Base-by-base conservation (phyloP, 371 early-diverging fungal species). In the Mortierella sp. region DNA sequence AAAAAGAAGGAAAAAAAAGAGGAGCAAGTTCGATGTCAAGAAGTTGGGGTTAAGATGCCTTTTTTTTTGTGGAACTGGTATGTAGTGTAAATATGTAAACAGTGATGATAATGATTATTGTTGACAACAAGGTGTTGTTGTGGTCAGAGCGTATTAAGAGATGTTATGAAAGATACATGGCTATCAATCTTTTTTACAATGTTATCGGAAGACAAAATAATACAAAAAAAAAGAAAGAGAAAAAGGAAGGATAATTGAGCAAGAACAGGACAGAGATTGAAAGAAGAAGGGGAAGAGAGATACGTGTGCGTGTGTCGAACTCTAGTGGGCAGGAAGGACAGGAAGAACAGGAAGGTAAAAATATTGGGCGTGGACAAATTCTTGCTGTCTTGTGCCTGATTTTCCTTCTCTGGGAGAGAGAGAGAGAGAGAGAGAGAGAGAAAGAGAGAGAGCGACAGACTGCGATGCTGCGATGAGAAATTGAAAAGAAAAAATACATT, bases 61-160 rank as follows among this genome's bases (percentile, higher is more conserved):
- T 52, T 19, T 52, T 52, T 52, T 52, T 9, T 52, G 52, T 22
- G 16, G 19, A 47, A 47, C 15, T 16, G 19, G 48, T 47, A 24
- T 24, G 57, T 28, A 4, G 32, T 28, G 32, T 8, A 21, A 8
- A 7, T 52, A 15, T 19, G 19, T 6, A 22, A 52, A 6, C 6
- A 22, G 9, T 15, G 52, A 21, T 21, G 52, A 15, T 52, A 1
- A 15, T 52, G 1, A 52, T 28, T 52, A 19, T 22, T 52, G 52
- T 52, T 52, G 52, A 15, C 7, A 19, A 15, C 7, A 70, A 84
- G n/a, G 40, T 70, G 13, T 86, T 11, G 43, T 43, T 1, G 48
- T 47, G 48, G 48, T 47, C 48, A 47, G 48, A 47, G 48, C 48
- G 48, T 47, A 47, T 47, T 47, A 47, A 41, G 43, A 41, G 13